Evolutionary conservation across 2,329 filamentous ascomycete species (phyloP), one percentile per base, ranked within the genome.

Genomic region (Bipolaris cookei): DNA sequence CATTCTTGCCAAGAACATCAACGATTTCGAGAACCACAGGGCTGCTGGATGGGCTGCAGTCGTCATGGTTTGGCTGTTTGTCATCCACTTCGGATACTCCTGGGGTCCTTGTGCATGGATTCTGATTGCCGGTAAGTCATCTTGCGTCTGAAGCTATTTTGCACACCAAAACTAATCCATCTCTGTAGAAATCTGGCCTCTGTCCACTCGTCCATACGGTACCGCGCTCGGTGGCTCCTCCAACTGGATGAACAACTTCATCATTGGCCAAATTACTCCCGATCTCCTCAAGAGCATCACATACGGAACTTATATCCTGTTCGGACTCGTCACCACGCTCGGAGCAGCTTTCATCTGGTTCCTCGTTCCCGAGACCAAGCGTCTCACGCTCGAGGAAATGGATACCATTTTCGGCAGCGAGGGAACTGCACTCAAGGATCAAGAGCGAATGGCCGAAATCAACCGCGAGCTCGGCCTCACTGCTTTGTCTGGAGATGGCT

Each of bases 61-160:
- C 5, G 80, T 73, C 50, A 88, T 90, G 84, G 86, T 90, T 7
- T 92, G 89, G 89, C 80, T 92, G 0, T 92, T 90, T 62, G 86
- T 90, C 25, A 79, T 90, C 28, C 84, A 90, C 74, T 92, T 92
- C 67, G 90, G 88, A 28, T 91, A 90, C 71, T 87, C 84, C 0
- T 92, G 89, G 89, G 88, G 89, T 0, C 89, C 89, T 2, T 88
- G 86, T 65, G 84, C 87, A 0, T 92, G 90, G 90, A 90, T 91
- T 58, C 81, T 92, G 53, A 83, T 91, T 1, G 85, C 88, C 2
- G 54, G 54, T 47, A 56, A 39, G 54, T 13, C 4, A 1, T 14
- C 0, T 18, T 21, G 5, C 6, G 16, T 1, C 20, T 13, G 18
- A 8, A 11, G 10, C 13, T 6, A 3, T 3, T 4, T 14, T 3